Percentiles rank a stretch among this genome's conserved stretches.
Evolutionary conservation across 2,329 filamentous ascomycete genomes (phyloP).

Genomic region (Fusarium falciforme): DNA sequence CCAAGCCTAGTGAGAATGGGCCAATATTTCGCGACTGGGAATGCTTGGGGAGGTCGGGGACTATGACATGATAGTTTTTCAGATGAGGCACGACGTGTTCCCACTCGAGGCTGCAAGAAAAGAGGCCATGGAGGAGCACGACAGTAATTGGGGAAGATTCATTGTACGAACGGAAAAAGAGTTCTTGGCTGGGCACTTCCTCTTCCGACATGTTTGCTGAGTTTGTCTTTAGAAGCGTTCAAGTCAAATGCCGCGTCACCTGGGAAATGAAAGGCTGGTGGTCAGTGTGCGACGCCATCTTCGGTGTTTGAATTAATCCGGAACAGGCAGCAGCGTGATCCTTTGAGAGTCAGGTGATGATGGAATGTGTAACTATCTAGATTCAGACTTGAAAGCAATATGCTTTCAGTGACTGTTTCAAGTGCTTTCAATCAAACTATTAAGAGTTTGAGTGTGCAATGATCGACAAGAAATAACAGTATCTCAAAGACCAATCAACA

Average conservation of each 20-base stretch:
- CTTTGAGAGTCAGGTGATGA: neutral
- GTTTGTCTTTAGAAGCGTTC: neutral
- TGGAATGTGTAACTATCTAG: neutral
- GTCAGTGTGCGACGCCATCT: neutral
- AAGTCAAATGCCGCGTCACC: neutral
- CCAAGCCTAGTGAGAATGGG: neutral
- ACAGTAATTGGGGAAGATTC: neutral
- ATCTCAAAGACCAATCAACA: neutral
- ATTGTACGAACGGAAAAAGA: neutral
- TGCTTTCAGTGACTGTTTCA: neutral
- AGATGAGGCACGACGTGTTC: neutral
- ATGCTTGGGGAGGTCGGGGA: neutral
- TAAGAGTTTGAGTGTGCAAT: neutral
- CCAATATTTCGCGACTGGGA: neutral
- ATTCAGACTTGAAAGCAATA: neutral
- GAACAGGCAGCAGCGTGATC: neutral
- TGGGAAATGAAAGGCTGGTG: neutral
- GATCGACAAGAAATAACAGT: neutral
- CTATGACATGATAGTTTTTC: neutral
- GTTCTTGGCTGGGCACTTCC: neutral
- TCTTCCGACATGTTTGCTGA: neutral
- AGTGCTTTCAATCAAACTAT: neutral
- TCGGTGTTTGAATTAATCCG: slow-evolving; percentile 1
- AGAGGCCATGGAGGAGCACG: neutral
- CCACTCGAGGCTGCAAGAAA: neutral